A percentile compares a stretch with the other conserved stretches of the same genome.
These are phyloP conservation scores for Cymbopogon citratus DNA, from an alignment of 176 grass and related monocot genomes.

Conservation along the genomic window DNA sequence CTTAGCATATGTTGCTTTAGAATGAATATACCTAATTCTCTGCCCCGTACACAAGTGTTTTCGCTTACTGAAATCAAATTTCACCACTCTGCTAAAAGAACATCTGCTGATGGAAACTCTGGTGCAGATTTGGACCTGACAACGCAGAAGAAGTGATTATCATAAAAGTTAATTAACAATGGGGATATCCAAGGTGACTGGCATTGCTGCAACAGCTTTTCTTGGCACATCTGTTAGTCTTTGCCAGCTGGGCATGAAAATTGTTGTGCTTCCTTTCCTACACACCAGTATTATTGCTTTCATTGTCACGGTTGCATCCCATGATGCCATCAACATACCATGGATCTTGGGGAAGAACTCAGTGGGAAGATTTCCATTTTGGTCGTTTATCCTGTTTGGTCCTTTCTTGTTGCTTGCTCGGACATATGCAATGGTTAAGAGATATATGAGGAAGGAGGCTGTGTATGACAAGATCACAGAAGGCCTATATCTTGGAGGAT, in stretches of 20 bases:
- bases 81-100: background rate
- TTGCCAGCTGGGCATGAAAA: slow-evolving; percentile 22
- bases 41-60: background rate
- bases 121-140: background rate
- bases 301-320: slow-evolving; percentile 59
- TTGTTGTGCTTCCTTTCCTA: slow-evolving; percentile 39
- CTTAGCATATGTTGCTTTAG: background rate
- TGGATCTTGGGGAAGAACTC: slow-evolving; percentile 81
- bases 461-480: slow-evolving; percentile 54
- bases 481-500: slow-evolving; percentile 17
- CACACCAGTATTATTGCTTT: slow-evolving; percentile 44
- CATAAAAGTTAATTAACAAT: slow-evolving; percentile 8
- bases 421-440: slow-evolving; percentile 61
- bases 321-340: slow-evolving; percentile 63
- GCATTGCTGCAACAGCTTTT: slow-evolving; percentile 40
- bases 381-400: slow-evolving; percentile 63
- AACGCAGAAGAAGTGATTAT: background rate
- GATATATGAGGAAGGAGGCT: slow-evolving; percentile 68
- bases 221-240: slow-evolving; percentile 39
- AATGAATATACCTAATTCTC: background rate
- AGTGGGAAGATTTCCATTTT: slow-evolving; percentile 57
- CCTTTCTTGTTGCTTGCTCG: slow-evolving; percentile 61
- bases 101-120: background rate
- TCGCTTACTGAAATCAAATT: background rate
- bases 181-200: slow-evolving; percentile 66